A percentile compares a stretch with the other conserved stretches of the same genome.
phyloP scores from a whole-genome alignment of 495 filamentous ascomycete species.

The Hypoxylon lenormandii region DNA sequence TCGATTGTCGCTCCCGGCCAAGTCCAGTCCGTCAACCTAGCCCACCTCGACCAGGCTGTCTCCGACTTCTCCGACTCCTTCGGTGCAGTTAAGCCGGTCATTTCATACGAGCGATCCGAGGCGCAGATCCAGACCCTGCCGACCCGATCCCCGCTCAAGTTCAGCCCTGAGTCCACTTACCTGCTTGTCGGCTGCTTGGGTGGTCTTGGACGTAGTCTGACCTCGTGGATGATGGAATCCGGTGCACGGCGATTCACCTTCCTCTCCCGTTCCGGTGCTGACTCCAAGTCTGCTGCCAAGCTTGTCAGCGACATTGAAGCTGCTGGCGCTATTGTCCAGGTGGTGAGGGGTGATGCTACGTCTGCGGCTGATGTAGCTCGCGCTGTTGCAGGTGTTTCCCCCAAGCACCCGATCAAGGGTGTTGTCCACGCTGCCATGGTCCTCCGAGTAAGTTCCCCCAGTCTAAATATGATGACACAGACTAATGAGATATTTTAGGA shows the following conservation, averaged over 20 bases:
- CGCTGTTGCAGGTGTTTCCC: slow-evolving; percentile 17
- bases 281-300: slow-evolving; percentile 22
- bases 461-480: slow-evolving; percentile 6
- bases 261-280: slow-evolving; percentile 61
- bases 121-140: slow-evolving; percentile 62
- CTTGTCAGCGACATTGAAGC: slow-evolving; percentile 19
- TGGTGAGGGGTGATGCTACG: slow-evolving; percentile 34
- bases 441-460: slow-evolving; percentile 41
- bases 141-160: slow-evolving; percentile 17
- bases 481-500: slow-evolving; percentile 46
- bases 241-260: slow-evolving; percentile 66
- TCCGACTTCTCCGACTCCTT: slow-evolving; percentile 32
- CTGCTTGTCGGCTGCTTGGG: slow-evolving; percentile 67
- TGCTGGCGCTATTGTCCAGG: slow-evolving; percentile 26
- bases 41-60: slow-evolving; percentile 25
- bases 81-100: slow-evolving; percentile 15
- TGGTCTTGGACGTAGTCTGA: slow-evolving; percentile 66
- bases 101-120: slow-evolving; percentile 46
- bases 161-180: slow-evolving; percentile 56
- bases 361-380: slow-evolving; percentile 25
- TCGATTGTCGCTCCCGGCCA: slow-evolving; percentile 9
- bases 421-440: slow-evolving; percentile 68
- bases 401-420: slow-evolving; percentile 55
- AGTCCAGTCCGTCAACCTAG: slow-evolving; percentile 18
- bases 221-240: slow-evolving; percentile 60